Base-by-base conservation (phyloP, 2,329 filamentous ascomycete species). In the Pseudogymnoascus sp. region DNA sequence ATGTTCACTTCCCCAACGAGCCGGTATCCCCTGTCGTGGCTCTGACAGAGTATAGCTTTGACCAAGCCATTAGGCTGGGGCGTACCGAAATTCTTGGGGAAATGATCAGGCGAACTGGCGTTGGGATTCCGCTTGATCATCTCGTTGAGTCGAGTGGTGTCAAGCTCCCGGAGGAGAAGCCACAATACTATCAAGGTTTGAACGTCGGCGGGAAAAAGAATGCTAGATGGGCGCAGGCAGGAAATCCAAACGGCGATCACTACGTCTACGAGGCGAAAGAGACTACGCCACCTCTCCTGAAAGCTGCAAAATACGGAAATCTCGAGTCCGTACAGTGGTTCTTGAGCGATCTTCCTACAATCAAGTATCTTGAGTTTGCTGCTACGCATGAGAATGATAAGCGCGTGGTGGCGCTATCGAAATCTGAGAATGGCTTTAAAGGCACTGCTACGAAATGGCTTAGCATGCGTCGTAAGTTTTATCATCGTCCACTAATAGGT, bases 321-420 rank as follows among this genome's bases (percentile, higher is more conserved):
- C 72, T 93, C n/a, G 83, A 87, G 40, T 81, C 82, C 16, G 83
- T 91, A 0, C 86, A 95, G 70, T 96, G 89, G 84, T 90, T 93
- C 72, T 74, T 91, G 63, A 86, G 88, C 64, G 88, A 90, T 66
- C 82, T 84, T 0, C 89, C 91, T 0, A 75, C 84, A 68, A 80
- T 85, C 29, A 79, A 83, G 62, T 95, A 95, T 70, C 74, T 80
- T 26, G 84, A 90, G 54, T 95, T 92, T 71, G 80, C 86, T 0
- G 82, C 85, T 67, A 73, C 77, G 1, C 82, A 89, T 63, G 79
- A 79, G 65, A 78, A 85, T 23, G 86, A 93, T 66, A 75, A 80
- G 61, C 79, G 84, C 40, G 74, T 93, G 59, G 82, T 84, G 69
- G 82, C 83, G 64, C 77, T 95, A 4, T 80, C 79, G 3, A 77